Base-by-base conservation (phyloP, 177 flowering plant species). In the Vitis hybrid region DNA sequence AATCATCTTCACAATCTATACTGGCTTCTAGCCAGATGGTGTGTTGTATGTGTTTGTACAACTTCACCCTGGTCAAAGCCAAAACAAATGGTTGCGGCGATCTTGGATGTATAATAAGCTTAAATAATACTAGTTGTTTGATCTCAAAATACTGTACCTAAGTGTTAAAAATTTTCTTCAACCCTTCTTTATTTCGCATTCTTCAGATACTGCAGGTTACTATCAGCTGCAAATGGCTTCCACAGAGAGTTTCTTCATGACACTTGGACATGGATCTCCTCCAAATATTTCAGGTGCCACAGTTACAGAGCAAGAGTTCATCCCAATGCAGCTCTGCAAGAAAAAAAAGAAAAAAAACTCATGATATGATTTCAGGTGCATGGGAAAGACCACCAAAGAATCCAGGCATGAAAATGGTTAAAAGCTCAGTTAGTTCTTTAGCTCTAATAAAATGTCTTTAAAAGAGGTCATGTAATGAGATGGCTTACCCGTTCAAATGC, bases 261-360 rank as follows among this genome's bases (percentile, higher is more conserved):
- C 80, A 71, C 66, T 82, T 3, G 94, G 92, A 72, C 97, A 91
- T 55, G 97, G 97, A 71, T 87, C 94, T 50, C 90, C 90, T 56
- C 94, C 92, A 66, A 87, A 88, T 22, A 76, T 72, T 68, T 87
- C 88, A 51, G 90, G 90, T 15, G 89, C 80, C 12, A 89, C 87
- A 5, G 84, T 78, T 50, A 89, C 86, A 5, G 90, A 67, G 75
- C 94, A 89, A 52, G 77, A 75, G 74, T 82, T 75, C 76, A 80
- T 86, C 45, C 92, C 92, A 50, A 86, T 70, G 73, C 94, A 89
- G 45, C 76, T 75, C 94, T 89, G 86, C 78, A 68, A 75, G 49
- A 74, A 66, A 26, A n/a, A 50, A 45, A 29, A 52, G 21, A 55
- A 26, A 26, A 26, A 26, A 26, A 26, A 26, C 26, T 26, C 26